Evolutionary conservation across 352 stramenopile species (phyloP).

Genomic region (Phytophthora pluvialis): DNA sequence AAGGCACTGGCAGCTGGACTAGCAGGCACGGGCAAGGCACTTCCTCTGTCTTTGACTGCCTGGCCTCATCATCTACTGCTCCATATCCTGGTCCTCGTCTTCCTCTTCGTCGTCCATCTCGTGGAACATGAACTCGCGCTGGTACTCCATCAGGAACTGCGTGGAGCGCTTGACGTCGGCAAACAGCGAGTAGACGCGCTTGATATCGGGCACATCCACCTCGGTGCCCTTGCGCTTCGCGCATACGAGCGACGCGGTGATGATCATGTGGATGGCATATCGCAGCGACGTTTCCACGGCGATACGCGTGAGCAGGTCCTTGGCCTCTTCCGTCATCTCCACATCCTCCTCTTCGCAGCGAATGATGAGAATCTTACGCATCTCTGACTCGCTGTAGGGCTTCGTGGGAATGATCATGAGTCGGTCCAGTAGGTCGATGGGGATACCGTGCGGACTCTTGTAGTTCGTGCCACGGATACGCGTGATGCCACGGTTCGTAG

Average conservation of each 20-base stretch:
- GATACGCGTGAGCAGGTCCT: constrained; percentile 98
- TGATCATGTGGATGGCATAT: constrained; percentile 99
- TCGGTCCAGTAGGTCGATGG: constrained; percentile 98
- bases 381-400: constrained; percentile 96
- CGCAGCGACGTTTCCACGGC: constrained; percentile 97
- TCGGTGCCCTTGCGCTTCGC: constrained; percentile 93
- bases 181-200: constrained; percentile 97
- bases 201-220: constrained; percentile 92
- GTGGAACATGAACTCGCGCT: constrained; percentile 99
- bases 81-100: constrained; percentile 38
- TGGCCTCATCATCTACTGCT: constrained; percentile 30
- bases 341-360: constrained; percentile 99
- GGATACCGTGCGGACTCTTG: constrained; percentile 98
- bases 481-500: constrained; percentile 98
- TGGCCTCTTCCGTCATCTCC: constrained; percentile 97
- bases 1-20: constrained; percentile 18
- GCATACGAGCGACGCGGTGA: constrained; percentile 95
- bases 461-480: constrained; percentile 99
- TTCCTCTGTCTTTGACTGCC: background rate
- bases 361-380: constrained; percentile 97
- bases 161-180: constrained; percentile 98
- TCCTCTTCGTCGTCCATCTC: constrained; percentile 76
- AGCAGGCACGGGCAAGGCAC: constrained; percentile 7
- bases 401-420: constrained; percentile 99
- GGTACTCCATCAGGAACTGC: constrained; percentile 99